Evolutionary conservation across 805 yeast species (phyloP).

Genomic region (Kodamaea sagamina): DNA sequence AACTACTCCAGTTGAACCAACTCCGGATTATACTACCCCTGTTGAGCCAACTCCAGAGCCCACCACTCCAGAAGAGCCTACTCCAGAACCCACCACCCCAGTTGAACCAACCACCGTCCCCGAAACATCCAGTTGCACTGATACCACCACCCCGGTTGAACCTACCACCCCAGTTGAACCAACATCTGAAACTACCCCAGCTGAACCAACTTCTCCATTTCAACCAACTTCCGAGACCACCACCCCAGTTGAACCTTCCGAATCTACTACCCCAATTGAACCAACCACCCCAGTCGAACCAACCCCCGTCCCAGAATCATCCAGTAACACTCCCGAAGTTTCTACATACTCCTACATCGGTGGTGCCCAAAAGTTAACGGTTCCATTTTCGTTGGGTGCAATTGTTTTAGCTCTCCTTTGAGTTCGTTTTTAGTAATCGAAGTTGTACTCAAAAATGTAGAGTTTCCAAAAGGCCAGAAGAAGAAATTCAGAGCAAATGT

Average conservation of each 20-base stretch:
- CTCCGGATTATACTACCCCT: not conserved
- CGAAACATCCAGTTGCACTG: not conserved
- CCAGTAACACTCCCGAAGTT: not conserved
- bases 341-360: not conserved
- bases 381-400: not conserved
- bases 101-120: slow-evolving; percentile 1
- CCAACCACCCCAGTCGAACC: not conserved
- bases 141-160: not conserved
- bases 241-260: too few species aligned
- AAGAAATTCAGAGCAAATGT: too few species aligned
- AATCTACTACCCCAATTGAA: too few species aligned
- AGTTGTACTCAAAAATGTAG: too few species aligned
- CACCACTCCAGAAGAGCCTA: not conserved
- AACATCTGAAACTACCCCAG: not conserved
- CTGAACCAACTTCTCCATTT: not conserved
- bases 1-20: not conserved
- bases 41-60: not conserved
- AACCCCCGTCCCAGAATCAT: not conserved
- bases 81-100: not conserved
- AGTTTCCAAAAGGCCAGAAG: too few species aligned
- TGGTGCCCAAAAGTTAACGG: not conserved
- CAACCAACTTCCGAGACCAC: slow-evolving; percentile 1
- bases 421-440: too few species aligned
- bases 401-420: not conserved
- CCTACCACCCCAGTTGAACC: not conserved